Conservation (phyloP, 169 alveolate genomes). For the Neospora caninum region DNA sequence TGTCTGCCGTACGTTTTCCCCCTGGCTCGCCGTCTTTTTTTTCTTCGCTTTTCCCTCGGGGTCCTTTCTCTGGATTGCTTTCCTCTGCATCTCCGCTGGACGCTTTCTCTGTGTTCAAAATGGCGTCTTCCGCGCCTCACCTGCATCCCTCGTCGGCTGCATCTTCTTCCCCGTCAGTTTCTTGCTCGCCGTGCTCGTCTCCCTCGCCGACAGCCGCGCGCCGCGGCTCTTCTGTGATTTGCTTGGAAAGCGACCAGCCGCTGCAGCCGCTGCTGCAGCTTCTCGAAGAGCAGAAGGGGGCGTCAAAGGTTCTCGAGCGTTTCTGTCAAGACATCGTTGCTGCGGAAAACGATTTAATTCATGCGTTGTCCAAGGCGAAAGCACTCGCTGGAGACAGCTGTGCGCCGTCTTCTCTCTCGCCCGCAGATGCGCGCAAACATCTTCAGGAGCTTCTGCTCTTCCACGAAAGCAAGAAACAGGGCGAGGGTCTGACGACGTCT, state of each 20-base stretch:
- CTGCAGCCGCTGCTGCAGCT: conserved; percentile 9
- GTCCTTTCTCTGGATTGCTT: too few relatives aligned
- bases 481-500: not conserved
- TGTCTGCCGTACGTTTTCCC: not conserved
- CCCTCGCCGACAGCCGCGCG: not conserved
- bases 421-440: not conserved
- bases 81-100: too few relatives aligned
- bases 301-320: not conserved
- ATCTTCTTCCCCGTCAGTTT: not conserved
- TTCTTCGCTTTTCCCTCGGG: not conserved
- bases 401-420: not conserved
- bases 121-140: not conserved
- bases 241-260: not conserved
- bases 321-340: not conserved
- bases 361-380: not conserved
- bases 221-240: not conserved
- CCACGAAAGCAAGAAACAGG: not conserved
- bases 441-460: not conserved
- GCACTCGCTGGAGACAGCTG: not conserved
- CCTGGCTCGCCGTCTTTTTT: not conserved
- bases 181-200: not conserved
- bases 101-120: too few relatives aligned
- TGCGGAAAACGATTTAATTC: not conserved
- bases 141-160: not conserved
- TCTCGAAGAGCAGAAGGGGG: not conserved